These are phyloP conservation scores for Colletotrichum melonis DNA, from an alignment of 2,329 filamentous ascomycete genomes.

Conservation along the genomic window DNA sequence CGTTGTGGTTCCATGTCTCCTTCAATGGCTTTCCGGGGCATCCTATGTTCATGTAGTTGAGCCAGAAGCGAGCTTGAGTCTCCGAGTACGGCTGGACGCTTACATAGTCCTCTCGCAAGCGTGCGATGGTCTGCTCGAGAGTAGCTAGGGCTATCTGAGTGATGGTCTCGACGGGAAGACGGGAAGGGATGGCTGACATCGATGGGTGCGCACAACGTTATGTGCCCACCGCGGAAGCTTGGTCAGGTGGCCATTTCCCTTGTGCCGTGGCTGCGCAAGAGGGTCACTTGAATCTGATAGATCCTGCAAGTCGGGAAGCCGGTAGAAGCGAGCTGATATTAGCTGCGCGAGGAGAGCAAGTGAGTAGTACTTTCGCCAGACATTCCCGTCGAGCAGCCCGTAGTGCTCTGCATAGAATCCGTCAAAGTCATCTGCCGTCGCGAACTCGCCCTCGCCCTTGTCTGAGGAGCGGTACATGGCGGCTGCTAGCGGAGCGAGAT, in stretches of 20 bases:
- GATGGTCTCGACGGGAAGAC: neutral
- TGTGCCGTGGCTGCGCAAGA: conserved; percentile 13
- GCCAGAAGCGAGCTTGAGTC: conserved; percentile 25
- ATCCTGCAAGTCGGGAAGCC: conserved; percentile 30
- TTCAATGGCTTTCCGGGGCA: neutral
- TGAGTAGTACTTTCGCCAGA: conserved; percentile 16
- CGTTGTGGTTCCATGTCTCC: neutral
- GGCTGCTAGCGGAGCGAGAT: conserved; percentile 31
- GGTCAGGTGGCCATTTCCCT: conserved; percentile 8
- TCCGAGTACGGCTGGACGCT: conserved; percentile 16
- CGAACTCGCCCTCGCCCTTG: conserved; percentile 11
- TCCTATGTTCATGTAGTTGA: conserved; percentile 12
- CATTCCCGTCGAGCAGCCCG: neutral
- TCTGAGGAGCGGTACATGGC: conserved; percentile 26
- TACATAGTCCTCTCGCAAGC: neutral
- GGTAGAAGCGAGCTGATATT: conserved; percentile 27
- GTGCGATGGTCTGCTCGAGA: conserved; percentile 20
- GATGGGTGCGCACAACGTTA: conserved; percentile 6
- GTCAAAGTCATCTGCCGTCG: conserved; percentile 11
- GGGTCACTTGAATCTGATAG: conserved; percentile 25
- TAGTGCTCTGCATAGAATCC: conserved; percentile 23
- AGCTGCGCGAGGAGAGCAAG: conserved; percentile 39
- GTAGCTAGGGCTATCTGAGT: conserved; percentile 9
- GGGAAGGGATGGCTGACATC: conserved; percentile 1
- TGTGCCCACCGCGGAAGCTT: conserved; percentile 26